Evolutionary conservation across 164 flowering plant species (phyloP), one percentile per base, ranked within the genome.

Genomic region (Magnolia sinica): DNA sequence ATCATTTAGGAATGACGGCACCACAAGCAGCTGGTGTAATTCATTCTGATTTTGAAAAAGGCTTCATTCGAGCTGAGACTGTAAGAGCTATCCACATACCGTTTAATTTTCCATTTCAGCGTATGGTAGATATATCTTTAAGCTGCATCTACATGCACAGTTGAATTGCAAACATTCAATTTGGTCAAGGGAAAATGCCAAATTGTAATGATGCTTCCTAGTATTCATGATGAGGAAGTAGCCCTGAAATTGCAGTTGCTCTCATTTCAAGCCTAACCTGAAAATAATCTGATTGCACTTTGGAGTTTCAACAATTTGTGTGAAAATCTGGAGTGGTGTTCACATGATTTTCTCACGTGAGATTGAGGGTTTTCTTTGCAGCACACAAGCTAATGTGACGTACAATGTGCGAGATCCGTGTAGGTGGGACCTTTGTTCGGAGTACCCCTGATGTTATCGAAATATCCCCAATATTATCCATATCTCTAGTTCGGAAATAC

Each of bases 11-110:
- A 82, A 96, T 92, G 98, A 92, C 97, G 74, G 99, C 99, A 65
- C 98, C 98, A 78, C 97, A 96, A 88, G 99, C 99, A 76, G 99
- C 98, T 81, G 99, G 97, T 67, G 96, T 94, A 74, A 94, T 96
- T 79, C 99, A 96, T 85, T 92, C 99, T 0, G 98, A 94, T 86
- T 96, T 96, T 77, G 99, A 94, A 87, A 92, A 90, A 79, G 98
- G 98, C 78, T 94, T 96, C 84, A 96, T 96, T 81, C 88, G 98
- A 82, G 98, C 98, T 77, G 98, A 96, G 87, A 94, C 99, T 59
- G 99, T 96, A 84, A 84, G 90, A 79, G 68, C 77, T 31, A n/a
- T 37, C 45, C 4, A 9, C 37, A 37, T 68, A n/a, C 64, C 64
- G 23, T 61, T 29, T 18, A 64, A 52, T 70, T 73, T 24, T 50